Percentiles rank a stretch among this genome's conserved stretches.
Evolutionary conservation across 164 flowering plant species (phyloP).

Genomic region (Kalanchoe fedtschenkoi): DNA sequence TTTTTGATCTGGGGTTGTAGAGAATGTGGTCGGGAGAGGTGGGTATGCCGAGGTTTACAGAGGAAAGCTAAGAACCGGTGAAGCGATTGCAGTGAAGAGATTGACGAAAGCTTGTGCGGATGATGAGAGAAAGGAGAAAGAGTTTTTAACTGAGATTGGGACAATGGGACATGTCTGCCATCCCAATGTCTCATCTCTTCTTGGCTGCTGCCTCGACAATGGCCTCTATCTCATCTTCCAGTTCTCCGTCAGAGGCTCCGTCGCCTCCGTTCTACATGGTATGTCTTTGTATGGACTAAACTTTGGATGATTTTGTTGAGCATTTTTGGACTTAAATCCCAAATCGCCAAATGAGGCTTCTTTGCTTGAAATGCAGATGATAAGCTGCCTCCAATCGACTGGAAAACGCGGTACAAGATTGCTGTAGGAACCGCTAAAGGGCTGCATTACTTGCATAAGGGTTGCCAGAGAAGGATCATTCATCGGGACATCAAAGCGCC

Average conservation of each 20-base stretch:
- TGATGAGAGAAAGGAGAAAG: constrained; percentile 78
- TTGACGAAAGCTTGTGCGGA: constrained; percentile 32
- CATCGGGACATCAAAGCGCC: constrained; percentile 90
- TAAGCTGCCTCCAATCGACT: constrained; percentile 43
- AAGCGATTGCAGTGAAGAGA: constrained; percentile 75
- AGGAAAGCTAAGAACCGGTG: constrained; percentile 54
- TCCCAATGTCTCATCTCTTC: constrained; percentile 63
- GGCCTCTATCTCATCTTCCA: constrained; percentile 81
- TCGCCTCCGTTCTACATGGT: constrained; percentile 91
- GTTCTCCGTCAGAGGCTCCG: constrained; percentile 81
- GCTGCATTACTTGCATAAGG: constrained; percentile 80
- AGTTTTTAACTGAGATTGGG: constrained; percentile 85
- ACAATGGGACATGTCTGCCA: constrained; percentile 80
- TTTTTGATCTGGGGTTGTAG: constrained; percentile 26
- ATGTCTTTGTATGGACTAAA: no score
- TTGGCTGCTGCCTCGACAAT: constrained; percentile 84
- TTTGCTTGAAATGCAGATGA: constrained; percentile 34
- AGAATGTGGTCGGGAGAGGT: constrained; percentile 82
- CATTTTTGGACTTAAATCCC: neutral
- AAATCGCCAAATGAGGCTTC: no score
- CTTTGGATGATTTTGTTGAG: neutral
- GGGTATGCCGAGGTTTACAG: constrained; percentile 93
- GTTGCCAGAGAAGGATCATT: constrained; percentile 83
- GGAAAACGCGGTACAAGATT: constrained; percentile 67
- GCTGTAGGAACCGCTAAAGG: constrained; percentile 72